Evolutionary conservation across 2,329 filamentous ascomycete species (phyloP).

Genomic region (Mollisia scopiformis): DNA sequence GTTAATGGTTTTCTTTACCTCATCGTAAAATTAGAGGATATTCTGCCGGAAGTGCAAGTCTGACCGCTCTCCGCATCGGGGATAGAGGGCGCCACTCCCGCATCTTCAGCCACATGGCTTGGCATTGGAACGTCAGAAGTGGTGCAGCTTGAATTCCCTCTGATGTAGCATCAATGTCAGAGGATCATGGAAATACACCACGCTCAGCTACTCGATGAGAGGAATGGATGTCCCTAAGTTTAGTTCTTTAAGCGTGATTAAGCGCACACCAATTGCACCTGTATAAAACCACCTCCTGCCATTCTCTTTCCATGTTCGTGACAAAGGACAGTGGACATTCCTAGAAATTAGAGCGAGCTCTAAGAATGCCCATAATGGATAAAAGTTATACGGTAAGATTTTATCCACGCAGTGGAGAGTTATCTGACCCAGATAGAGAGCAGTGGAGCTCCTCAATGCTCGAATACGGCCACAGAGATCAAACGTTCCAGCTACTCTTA

Average conservation of each 20-base stretch:
- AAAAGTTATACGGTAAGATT: constrained; percentile 1
- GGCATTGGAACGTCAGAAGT: neutral
- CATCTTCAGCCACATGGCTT: neutral
- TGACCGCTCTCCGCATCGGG: neutral
- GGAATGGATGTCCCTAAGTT: neutral
- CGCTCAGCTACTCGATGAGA: neutral
- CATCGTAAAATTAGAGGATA: too few species aligned
- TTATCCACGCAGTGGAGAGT: neutral
- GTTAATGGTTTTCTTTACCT: too few species aligned
- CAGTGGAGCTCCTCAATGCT: neutral
- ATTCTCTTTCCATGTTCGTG: too few species aligned
- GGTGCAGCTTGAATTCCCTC: too few species aligned
- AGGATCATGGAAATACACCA: neutral
- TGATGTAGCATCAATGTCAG: neutral
- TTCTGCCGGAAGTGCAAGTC: neutral
- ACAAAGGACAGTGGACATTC: too few species aligned
- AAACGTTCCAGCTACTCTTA: neutral
- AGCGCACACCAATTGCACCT: neutral
- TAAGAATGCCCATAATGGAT: neutral
- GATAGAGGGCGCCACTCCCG: neutral
- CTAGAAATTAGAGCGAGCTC: too few species aligned
- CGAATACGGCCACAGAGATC: neutral
- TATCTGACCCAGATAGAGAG: neutral
- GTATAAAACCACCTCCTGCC: neutral
- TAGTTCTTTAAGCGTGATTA: neutral